phyloP scores from a whole-genome alignment of 2,329 filamentous ascomycete species.

The Ascochyta clinopodiicola region DNA sequence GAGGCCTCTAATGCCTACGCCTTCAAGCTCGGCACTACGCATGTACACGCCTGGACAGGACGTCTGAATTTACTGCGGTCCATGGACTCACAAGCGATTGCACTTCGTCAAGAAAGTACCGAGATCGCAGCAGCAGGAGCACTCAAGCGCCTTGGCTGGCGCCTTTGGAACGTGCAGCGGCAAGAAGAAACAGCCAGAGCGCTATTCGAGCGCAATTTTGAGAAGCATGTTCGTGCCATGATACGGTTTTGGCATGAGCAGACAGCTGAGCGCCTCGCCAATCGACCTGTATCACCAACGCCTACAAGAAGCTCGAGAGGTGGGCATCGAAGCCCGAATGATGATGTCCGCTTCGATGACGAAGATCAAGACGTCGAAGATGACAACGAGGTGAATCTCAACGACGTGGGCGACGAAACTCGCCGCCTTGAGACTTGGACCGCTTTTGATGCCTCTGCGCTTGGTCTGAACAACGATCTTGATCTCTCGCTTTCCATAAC shows the following conservation, averaged over 20 bases:
- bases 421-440: slow-evolving; percentile 48
- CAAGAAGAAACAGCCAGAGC: slow-evolving; percentile 60
- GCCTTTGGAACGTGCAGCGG: slow-evolving; percentile 61
- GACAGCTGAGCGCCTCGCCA: slow-evolving; percentile 40
- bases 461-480: slow-evolving; percentile 35
- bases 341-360: slow-evolving; percentile 6
- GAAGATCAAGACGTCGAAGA: slow-evolving; percentile 3
- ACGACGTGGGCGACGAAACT: slow-evolving; percentile 35
- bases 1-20: slow-evolving; percentile 35
- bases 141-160: slow-evolving; percentile 64
- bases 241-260: slow-evolving; percentile 62
- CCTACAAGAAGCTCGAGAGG: slow-evolving; percentile 19
- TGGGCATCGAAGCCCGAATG: slow-evolving; percentile 15
- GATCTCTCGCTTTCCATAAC: slow-evolving; percentile 40
- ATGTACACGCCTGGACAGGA: slow-evolving; percentile 37
- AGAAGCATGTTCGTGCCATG: slow-evolving; percentile 63
- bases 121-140: slow-evolving; percentile 55
- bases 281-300: slow-evolving; percentile 33
- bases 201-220: slow-evolving; percentile 59
- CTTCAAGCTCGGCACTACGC: slow-evolving; percentile 40
- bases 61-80: slow-evolving; percentile 32
- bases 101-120: slow-evolving; percentile 55
- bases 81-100: slow-evolving; percentile 52
- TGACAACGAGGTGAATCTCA: not conserved
- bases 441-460: slow-evolving; percentile 44